phyloP scores from a whole-genome alignment of 169 alveolate genomes.

The Theileria parva region DNA sequence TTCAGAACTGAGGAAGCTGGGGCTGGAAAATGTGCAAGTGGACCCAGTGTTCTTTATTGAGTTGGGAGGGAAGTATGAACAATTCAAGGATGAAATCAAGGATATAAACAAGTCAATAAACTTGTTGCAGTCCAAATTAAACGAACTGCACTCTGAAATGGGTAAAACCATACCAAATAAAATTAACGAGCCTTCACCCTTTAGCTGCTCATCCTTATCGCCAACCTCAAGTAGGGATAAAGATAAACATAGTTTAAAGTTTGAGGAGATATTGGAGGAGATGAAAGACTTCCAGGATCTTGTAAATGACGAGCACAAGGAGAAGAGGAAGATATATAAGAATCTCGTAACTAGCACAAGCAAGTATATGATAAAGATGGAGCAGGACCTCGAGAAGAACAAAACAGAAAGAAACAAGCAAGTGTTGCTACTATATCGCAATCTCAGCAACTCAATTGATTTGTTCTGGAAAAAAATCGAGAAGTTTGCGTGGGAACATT shows the following conservation, averaged over 20 bases:
- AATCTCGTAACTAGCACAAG: slow-evolving; percentile 42
- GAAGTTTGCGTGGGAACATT: slow-evolving; percentile 75
- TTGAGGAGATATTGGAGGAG: slow-evolving; percentile 50
- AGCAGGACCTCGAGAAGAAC: slow-evolving; percentile 23
- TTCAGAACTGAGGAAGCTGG: not conserved
- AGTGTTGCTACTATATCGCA: slow-evolving; percentile 39
- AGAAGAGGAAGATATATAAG: slow-evolving; percentile 70
- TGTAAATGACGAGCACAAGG: slow-evolving; percentile 71
- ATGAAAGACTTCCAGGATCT: slow-evolving; percentile 78
- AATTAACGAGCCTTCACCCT: slow-evolving; percentile 32
- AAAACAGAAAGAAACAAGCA: slow-evolving; percentile 63
- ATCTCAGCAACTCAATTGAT: slow-evolving; percentile 59
- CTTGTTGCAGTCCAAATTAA: slow-evolving; percentile 20
- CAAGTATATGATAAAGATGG: slow-evolving; percentile 51
- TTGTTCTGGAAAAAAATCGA: slow-evolving; percentile 79
- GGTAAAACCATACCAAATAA: slow-evolving; percentile 36
- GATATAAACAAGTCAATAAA: slow-evolving; percentile 1
- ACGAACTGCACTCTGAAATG: slow-evolving; percentile 29
- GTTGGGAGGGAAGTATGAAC: slow-evolving; percentile 56
- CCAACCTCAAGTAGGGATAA: slow-evolving; percentile 1
- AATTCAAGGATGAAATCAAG: slow-evolving; percentile 21
- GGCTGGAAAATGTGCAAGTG: slow-evolving; percentile 15
- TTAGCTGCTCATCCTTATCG: not conserved
- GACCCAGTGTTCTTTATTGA: slow-evolving; percentile 26
- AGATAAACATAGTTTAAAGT: slow-evolving; percentile 14